phyloP scores from a whole-genome alignment of 2,329 filamentous ascomycete genomes.

The Claviceps fusiformis region DNA sequence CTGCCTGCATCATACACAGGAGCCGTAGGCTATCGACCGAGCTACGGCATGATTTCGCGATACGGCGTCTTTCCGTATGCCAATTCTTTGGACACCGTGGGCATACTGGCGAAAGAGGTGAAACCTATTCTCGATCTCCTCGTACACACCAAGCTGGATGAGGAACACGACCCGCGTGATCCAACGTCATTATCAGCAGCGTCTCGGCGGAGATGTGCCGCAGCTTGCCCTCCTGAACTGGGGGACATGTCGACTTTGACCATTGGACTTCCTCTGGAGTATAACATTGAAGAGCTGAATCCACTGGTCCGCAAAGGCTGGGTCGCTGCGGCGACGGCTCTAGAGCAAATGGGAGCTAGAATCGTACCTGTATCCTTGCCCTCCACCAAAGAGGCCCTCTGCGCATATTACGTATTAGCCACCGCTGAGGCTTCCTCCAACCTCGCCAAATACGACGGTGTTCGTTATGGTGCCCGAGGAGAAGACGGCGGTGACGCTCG shows the following conservation, averaged over 20 bases:
- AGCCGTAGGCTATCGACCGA: slow-evolving; percentile 77
- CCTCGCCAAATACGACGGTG: slow-evolving; percentile 88
- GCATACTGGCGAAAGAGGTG: slow-evolving; percentile 50
- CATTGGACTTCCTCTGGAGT: slow-evolving; percentile 56
- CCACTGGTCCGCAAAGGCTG: slow-evolving; percentile 57
- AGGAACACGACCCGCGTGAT: slow-evolving; percentile 52
- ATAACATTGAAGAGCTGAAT: slow-evolving; percentile 75
- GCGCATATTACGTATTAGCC: slow-evolving; percentile 90
- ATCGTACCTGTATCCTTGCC: slow-evolving; percentile 70
- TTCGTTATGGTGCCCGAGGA: slow-evolving; percentile 66
- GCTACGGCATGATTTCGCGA: slow-evolving; percentile 74
- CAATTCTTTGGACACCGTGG: slow-evolving; percentile 85
- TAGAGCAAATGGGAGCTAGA: slow-evolving; percentile 53
- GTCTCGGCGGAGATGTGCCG: slow-evolving; percentile 38
- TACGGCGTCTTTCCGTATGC: slow-evolving; percentile 85
- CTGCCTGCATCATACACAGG: slow-evolving; percentile 81
- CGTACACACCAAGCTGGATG: slow-evolving; percentile 33
- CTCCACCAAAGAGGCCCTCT: slow-evolving; percentile 70
- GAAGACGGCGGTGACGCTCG: slow-evolving; percentile 35
- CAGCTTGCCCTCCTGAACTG: slow-evolving; percentile 12
- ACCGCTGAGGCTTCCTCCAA: slow-evolving; percentile 94
- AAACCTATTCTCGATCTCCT: slow-evolving; percentile 36
- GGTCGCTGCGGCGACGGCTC: slow-evolving; percentile 42
- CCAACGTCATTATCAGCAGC: slow-evolving; percentile 53
- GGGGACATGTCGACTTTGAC: slow-evolving; percentile 22